These are phyloP conservation scores for Aspergillaceae sp. DNA, from an alignment of 2,329 filamentous ascomycete genomes.

Conservation along the genomic window DNA sequence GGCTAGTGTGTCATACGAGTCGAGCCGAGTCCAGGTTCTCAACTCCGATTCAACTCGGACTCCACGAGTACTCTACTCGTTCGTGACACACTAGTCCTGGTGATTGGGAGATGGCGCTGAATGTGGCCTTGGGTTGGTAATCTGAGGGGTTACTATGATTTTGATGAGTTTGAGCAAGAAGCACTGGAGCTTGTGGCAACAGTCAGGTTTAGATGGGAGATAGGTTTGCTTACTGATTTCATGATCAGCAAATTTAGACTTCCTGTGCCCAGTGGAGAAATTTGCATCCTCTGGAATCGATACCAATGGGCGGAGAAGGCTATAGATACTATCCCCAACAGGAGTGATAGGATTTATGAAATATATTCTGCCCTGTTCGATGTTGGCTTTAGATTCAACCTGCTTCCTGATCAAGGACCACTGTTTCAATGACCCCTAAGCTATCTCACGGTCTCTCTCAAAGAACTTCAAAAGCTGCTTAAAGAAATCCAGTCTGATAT, in stretches of 20 bases:
- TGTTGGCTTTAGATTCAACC: not conserved
- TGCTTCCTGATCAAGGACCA: not conserved
- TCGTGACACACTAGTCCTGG: not conserved
- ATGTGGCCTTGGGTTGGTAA: not conserved
- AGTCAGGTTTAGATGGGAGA: conserved; percentile 5
- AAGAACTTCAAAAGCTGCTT: no score
- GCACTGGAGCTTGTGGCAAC: not conserved
- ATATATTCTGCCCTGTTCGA: not conserved
- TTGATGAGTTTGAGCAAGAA: not conserved
- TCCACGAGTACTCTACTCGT: no score
- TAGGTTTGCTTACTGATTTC: conserved; percentile 5
- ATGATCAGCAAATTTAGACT: conserved; percentile 2
- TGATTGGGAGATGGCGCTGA: not conserved
- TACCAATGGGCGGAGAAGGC: not conserved
- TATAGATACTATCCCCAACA: not conserved
- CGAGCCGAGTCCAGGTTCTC: no score
- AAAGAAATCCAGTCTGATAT: no score
- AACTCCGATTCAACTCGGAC: no score
- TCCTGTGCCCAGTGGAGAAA: conserved; percentile 3
- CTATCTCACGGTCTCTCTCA: no score
- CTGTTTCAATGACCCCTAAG: not conserved
- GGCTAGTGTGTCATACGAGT: no score
- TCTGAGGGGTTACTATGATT: not conserved
- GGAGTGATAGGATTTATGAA: not conserved
- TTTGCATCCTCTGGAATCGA: conserved; percentile 5